These are phyloP conservation scores for Xerocomellus dryophilus DNA, from an alignment of 768 basidiomycete genomes.

Conservation along the genomic window DNA sequence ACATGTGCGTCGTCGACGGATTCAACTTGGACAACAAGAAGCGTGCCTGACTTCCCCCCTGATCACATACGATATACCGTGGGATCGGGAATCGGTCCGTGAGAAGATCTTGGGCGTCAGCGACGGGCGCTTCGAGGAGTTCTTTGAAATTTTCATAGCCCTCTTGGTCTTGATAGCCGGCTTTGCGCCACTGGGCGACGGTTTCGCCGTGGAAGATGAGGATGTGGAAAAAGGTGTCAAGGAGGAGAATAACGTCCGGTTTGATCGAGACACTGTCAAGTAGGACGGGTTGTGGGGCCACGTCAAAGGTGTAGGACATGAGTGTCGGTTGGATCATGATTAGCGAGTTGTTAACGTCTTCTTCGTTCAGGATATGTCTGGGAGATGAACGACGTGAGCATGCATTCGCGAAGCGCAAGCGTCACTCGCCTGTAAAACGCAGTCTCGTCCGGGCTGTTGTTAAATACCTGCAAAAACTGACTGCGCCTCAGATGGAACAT, in stretches of 20 bases:
- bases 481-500: conserved; percentile 98
- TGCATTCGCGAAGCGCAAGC: not conserved
- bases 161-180: conserved; percentile 97
- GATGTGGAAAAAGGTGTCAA: conserved; percentile 99
- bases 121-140: conserved; percentile 78
- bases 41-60: conserved; percentile 96
- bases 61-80: conserved; percentile 96
- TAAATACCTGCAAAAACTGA: conserved; percentile 99
- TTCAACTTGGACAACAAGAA: conserved; percentile 96
- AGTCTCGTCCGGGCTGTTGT: conserved; percentile 99
- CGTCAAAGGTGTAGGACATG: conserved; percentile 97
- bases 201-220: conserved; percentile 99
- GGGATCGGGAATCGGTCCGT: conserved; percentile 96
- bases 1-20: conserved; percentile 97
- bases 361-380: conserved; percentile 92
- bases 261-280: conserved; percentile 98
- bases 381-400: conserved; percentile 1
- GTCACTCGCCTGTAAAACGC: conserved; percentile 85
- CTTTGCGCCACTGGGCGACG: conserved; percentile 96
- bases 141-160: conserved; percentile 99
- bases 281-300: conserved; percentile 86
- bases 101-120: conserved; percentile 94
- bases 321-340: conserved; percentile 99
- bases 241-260: conserved; percentile 90
- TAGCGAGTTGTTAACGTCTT: conserved; percentile 97